phyloP scores from a whole-genome alignment of 176 grass and related monocot species.

The Carex pumila region DNA sequence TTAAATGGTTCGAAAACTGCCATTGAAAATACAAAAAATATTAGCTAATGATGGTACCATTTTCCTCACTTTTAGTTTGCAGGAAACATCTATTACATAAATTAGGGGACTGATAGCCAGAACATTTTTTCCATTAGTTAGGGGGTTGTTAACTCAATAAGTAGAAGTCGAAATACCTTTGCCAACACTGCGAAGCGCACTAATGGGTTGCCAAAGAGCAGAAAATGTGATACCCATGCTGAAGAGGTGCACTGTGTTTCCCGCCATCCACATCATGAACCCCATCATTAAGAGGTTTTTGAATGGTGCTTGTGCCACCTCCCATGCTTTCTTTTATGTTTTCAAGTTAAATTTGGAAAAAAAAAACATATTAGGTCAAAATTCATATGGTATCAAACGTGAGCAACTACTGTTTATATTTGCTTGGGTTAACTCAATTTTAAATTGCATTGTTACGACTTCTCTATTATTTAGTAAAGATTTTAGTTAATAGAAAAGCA shows the following conservation, averaged over 20 bases:
- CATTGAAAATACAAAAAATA: slow-evolving; percentile 15
- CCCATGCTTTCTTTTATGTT: slow-evolving; percentile 84
- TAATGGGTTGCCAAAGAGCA: slow-evolving; percentile 83
- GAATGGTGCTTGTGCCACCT: slow-evolving; percentile 87
- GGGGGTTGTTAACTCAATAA: neutral
- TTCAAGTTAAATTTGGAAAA: slow-evolving; percentile 4
- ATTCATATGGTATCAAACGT: neutral
- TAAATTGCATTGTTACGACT: neutral
- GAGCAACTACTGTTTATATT: neutral
- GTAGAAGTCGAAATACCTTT: slow-evolving; percentile 49
- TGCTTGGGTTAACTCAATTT: neutral
- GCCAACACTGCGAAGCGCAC: slow-evolving; percentile 57
- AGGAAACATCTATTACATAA: neutral
- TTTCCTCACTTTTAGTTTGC: neutral
- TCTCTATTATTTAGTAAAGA: neutral
- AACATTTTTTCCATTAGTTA: neutral
- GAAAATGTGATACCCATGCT: slow-evolving; percentile 99
- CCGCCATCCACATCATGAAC: slow-evolving; percentile 99
- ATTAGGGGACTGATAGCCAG: too few species aligned
- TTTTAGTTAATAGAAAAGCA: neutral
- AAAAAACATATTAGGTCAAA: slow-evolving; percentile 3
- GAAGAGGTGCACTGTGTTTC: slow-evolving; percentile 90
- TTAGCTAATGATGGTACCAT: neutral
- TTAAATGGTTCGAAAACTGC: slow-evolving; percentile 96
- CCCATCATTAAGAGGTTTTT: slow-evolving; percentile 99